phyloP scores from a whole-genome alignment of 495 filamentous ascomycete species.

The Daldinia caldariorum region DNA sequence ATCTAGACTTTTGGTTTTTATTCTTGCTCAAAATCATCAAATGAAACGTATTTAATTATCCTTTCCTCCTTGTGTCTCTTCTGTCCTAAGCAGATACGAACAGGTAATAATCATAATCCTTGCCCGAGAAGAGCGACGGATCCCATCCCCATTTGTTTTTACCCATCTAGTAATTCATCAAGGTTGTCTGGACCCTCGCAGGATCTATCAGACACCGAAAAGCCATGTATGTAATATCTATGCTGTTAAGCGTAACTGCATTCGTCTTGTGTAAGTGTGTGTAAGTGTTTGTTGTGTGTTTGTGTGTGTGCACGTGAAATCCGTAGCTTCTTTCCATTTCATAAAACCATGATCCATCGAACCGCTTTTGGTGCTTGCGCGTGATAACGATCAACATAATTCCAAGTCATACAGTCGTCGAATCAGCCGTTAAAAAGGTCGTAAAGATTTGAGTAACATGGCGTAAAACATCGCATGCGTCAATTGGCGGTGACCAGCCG shows the following conservation, averaged over 20 bases:
- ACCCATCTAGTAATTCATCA: conserved; percentile 41
- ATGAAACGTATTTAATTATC: conserved; percentile 40
- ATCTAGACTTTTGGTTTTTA: not conserved
- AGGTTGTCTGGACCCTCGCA: conserved; percentile 26
- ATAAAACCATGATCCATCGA: conserved; percentile 48
- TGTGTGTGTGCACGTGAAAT: conserved; percentile 34
- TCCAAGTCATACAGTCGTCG: conserved; percentile 49
- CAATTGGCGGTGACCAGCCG: conserved; percentile 46
- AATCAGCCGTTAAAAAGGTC: conserved; percentile 47
- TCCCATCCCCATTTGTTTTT: conserved; percentile 22
- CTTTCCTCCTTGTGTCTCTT: conserved; percentile 28
- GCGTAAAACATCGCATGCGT: conserved; percentile 48
- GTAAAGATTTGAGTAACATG: conserved; percentile 50
- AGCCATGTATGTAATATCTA: conserved; percentile 42
- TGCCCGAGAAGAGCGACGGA: conserved; percentile 19
- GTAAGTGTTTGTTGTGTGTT: no score
- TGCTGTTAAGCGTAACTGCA: conserved; percentile 45
- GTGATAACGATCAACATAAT: conserved; percentile 46
- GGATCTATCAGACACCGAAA: conserved; percentile 31
- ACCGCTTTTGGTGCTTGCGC: conserved; percentile 48
- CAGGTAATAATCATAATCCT: conserved; percentile 21
- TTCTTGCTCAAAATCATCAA: conserved; percentile 17
- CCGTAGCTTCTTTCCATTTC: conserved; percentile 46
- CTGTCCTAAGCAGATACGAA: conserved; percentile 38
- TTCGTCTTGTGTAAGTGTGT: conserved; percentile 11